Base-by-base conservation (phyloP, 345 rosid genomes). In the Aurinia saxatilis region DNA sequence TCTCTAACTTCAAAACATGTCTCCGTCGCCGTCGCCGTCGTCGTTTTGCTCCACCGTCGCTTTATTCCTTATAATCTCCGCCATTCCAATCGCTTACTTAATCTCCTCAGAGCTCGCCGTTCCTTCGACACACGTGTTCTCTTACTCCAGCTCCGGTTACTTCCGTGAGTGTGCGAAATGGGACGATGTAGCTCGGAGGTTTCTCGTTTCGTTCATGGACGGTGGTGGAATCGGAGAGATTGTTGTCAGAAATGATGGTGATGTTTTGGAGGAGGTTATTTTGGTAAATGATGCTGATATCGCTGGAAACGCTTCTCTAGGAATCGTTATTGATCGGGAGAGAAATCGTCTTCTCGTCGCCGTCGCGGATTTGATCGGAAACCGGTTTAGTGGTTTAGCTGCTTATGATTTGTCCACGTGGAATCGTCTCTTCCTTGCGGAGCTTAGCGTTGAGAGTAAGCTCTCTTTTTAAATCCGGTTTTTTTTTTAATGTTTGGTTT, bases 141-240 rank as follows among this genome's bases (percentile, higher is more conserved):
- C 68, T 70, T 91, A 86, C 82, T 81, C 80, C 30, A 81, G 90
- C 80, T 45, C 83, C 68, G 90, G 88, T 12, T 81, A 67, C 73
- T 13, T 91, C 74, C 87, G 95, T 13, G 98, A 88, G 80, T 79
- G 84, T 78, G 88, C 92, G 62, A 88, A 88, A 84, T 91, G 98
- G 98, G 98, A 91, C 75, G 80, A 73, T 2, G 66, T 50, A 11
- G 59, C 77, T 70, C 79, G 73, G 50, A 83, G 95, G 13, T 91
- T 91, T 80, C 78, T 91, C 70, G 86, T 86, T 70, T 84, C 90
- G 68, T 84, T 72, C 79, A 45, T 91, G 49, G 95, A 83, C 33
- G 95, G 96, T 1, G 91, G 95, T 44, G 39, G 73, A 45, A 57
- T 91, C 63, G 96, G 88, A 13, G 72, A 83, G 75, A 65, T 91